Conservation (phyloP, 2,329 filamentous ascomycete genomes). For the Podosphaera leucotricha region DNA sequence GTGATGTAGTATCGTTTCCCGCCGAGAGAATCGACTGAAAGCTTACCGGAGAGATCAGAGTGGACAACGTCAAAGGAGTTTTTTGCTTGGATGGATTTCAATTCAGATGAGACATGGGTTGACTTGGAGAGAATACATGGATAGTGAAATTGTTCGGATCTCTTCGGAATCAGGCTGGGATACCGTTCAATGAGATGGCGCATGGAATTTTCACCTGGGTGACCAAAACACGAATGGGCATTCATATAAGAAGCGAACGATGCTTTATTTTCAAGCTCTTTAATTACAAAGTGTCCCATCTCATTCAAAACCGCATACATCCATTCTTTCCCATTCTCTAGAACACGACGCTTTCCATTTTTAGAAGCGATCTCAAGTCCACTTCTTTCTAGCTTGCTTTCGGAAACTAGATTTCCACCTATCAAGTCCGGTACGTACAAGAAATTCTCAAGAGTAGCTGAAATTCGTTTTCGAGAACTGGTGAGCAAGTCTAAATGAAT, state of each 20-base stretch:
- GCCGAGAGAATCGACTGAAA: too few species aligned
- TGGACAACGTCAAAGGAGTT: too few species aligned
- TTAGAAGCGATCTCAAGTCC: neutral
- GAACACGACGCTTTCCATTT: neutral
- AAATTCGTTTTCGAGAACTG: neutral
- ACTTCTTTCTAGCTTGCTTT: neutral
- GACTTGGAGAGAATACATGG: neutral
- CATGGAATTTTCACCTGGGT: neutral
- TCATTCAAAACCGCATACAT: neutral
- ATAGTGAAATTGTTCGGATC: neutral
- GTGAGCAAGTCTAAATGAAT: neutral
- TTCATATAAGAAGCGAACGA: neutral
- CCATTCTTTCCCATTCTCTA: neutral
- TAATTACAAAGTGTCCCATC: neutral
- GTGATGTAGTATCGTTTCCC: neutral
- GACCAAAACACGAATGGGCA: neutral
- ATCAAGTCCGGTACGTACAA: neutral
- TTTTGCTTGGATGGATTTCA: neutral
- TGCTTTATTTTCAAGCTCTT: neutral
- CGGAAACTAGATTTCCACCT: neutral
- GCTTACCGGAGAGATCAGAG: too few species aligned
- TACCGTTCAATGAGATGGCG: neutral
- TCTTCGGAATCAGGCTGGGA: neutral
- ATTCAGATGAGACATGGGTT: neutral
- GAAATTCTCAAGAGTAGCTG: neutral